Base-by-base conservation (phyloP, 1,139 yeast species). In the Suhomyces chickasaworum region DNA sequence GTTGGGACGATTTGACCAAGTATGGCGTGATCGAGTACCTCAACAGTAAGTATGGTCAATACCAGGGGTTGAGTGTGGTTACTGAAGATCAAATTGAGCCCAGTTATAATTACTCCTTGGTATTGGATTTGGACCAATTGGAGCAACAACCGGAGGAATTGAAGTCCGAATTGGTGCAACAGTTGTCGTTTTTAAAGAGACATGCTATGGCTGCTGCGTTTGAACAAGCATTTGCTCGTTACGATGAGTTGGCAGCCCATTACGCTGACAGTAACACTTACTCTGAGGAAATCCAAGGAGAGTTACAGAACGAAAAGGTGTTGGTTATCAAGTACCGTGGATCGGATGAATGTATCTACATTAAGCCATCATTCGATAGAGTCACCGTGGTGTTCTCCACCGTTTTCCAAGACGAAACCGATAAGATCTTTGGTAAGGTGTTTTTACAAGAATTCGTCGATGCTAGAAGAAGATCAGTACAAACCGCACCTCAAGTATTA, bases 401-500 rank as follows among this genome's bases (percentile, higher is more conserved):
- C 2, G 78, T 89, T 37, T 93, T 93, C 77, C 88, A 89, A 61
- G 99, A 95, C 68, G 99, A 95, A 68, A 93, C 98, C 8, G 99
- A 93, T 69, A 89, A 89, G 65, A 83, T 90, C 48, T 89, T 93
- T 59, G 97, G 98, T 43, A 90, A 88, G 66, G 97, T 93, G 47
- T 93, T 95, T 64, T 73, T 93, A 56, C 99, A 93, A 68, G 99
- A 93, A 70, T 93, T 93, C 68, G 97, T 93, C 40, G 99, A 89
- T 63, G 98, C 99, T 10, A 83, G 99, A 69, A 86, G 87, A 68
- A 83, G 98, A 64, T 88, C 96, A 12, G 95, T 93, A 49, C 99
- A 95, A 70, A 91, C 95, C 44, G 97, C 99, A 1, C 99, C 99
- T 18, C 99, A 95, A 73, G 99, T 93, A 44, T 79, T 95, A 60